Percentiles rank a stretch among this genome's conserved stretches.
Evolutionary conservation across 257 asterid species (phyloP).

Genomic region (Mitragyna speciosa): DNA sequence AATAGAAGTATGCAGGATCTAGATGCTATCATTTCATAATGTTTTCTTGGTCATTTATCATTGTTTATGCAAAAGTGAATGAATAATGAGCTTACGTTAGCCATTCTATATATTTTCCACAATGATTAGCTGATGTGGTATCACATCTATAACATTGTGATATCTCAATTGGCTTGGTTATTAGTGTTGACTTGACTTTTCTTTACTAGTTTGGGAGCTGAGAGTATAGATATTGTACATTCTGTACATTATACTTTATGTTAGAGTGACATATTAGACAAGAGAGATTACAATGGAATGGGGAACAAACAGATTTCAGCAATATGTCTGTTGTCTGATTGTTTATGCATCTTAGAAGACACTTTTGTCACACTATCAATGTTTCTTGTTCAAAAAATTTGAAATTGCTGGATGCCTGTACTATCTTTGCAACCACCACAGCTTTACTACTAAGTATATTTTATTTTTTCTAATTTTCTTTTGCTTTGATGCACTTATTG

Average conservation of each 20-base stretch:
- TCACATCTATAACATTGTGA: not conserved
- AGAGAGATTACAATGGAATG: not conserved
- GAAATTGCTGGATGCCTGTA: not conserved
- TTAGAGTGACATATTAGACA: not conserved
- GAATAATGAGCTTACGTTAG: not conserved
- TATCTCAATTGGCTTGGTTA: not conserved
- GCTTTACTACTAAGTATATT: not conserved
- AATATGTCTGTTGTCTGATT: not conserved
- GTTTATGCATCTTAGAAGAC: not conserved
- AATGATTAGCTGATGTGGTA: not conserved
- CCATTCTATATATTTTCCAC: not conserved
- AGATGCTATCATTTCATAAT: not conserved
- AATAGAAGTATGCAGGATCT: conserved; percentile 68
- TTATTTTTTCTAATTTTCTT: not conserved
- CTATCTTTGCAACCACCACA: not conserved
- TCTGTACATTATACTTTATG: not conserved
- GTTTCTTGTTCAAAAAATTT: conserved; percentile 2
- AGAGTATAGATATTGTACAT: not conserved
- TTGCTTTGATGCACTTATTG: not conserved
- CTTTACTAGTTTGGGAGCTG: not conserved
- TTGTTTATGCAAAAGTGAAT: not conserved
- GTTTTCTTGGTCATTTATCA: not conserved
- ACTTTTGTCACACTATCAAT: not conserved
- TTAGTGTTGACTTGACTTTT: not conserved
- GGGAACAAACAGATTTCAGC: not conserved